A percentile compares a stretch with the other conserved stretches of the same genome.
phyloP scores from a whole-genome alignment of 768 basidiomycete genomes.

The Phylloporus sp. region DNA sequence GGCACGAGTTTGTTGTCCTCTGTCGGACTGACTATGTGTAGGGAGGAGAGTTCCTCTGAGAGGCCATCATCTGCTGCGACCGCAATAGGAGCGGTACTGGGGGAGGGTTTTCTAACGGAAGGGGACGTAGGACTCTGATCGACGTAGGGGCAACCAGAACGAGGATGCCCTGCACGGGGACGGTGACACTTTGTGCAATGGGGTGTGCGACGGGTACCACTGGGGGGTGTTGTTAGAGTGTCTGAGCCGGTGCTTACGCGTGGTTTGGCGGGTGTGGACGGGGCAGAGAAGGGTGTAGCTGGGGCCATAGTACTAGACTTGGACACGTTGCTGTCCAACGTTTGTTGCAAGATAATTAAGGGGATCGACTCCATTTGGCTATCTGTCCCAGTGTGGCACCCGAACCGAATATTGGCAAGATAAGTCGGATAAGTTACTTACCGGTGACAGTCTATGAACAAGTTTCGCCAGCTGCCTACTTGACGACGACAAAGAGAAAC shows the following conservation, averaged over 20 bases:
- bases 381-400: too few relatives aligned
- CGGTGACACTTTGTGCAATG: slow-evolving; percentile 54
- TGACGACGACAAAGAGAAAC: not conserved
- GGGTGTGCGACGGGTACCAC: slow-evolving; percentile 48
- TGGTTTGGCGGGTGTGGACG: slow-evolving; percentile 27
- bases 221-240: slow-evolving; percentile 26
- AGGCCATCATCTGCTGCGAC: slow-evolving; percentile 27
- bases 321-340: not conserved
- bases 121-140: slow-evolving; percentile 24
- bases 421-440: not conserved
- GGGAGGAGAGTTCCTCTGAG: slow-evolving; percentile 43
- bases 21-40: slow-evolving; percentile 35
- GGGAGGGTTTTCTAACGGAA: slow-evolving; percentile 4
- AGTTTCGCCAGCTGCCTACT: not conserved
- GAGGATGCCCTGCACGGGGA: slow-evolving; percentile 56
- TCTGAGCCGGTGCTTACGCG: slow-evolving; percentile 10
- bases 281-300: slow-evolving; percentile 27
- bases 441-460: not conserved
- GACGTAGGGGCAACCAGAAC: slow-evolving; percentile 54
- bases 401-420: not conserved
- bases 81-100: not conserved
- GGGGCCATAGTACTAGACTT: slow-evolving; percentile 18
- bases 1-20: slow-evolving; percentile 13
- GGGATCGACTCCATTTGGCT: too few relatives aligned
- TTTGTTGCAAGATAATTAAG: too few relatives aligned